Percentiles rank a stretch among this genome's conserved stretches.
phyloP scores from a whole-genome alignment of 2,329 filamentous ascomycete genomes.

The Aspergillus pseudoterreus region DNA sequence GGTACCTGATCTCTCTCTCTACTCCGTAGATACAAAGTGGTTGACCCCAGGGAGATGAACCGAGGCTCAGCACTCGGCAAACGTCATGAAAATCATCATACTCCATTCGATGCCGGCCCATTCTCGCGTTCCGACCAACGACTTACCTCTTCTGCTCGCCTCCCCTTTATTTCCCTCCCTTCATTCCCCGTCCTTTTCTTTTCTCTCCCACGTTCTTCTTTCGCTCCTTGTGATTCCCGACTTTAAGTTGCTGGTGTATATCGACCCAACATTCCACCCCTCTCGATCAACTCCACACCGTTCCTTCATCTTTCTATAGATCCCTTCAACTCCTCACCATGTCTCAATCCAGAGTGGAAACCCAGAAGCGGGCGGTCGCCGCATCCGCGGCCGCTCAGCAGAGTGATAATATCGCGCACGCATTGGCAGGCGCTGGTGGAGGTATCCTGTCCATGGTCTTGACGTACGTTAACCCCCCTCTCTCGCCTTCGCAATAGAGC shows the following conservation, averaged over 20 bases:
- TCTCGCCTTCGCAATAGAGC: slow-evolving; percentile 4
- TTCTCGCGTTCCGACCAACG: slow-evolving; percentile 19
- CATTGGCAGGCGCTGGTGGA: slow-evolving; percentile 86
- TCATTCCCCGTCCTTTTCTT: slow-evolving; percentile 4
- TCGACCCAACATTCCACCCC: background rate
- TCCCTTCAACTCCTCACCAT: slow-evolving; percentile 23
- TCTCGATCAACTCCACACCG: background rate
- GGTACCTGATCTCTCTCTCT: no score
- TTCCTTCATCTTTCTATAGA: background rate
- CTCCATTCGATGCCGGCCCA: slow-evolving; percentile 25
- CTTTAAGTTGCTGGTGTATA: background rate
- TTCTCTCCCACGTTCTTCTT: background rate
- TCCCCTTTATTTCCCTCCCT: slow-evolving; percentile 10
- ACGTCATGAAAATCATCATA: slow-evolving; percentile 32
- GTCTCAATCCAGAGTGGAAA: slow-evolving; percentile 38
- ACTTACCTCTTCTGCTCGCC: background rate
- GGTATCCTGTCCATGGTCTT: slow-evolving; percentile 93
- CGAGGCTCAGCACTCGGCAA: slow-evolving; percentile 35
- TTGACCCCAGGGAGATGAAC: slow-evolving; percentile 17
- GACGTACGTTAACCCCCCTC: slow-evolving; percentile 57
- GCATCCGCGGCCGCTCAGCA: slow-evolving; percentile 69
- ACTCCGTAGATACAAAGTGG: background rate
- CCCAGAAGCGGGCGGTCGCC: slow-evolving; percentile 36
- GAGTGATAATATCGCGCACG: slow-evolving; percentile 95
- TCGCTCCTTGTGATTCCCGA: background rate